Base-by-base conservation (phyloP, 768 basidiomycete species). In the Coprinopsis marcescibilis region DNA sequence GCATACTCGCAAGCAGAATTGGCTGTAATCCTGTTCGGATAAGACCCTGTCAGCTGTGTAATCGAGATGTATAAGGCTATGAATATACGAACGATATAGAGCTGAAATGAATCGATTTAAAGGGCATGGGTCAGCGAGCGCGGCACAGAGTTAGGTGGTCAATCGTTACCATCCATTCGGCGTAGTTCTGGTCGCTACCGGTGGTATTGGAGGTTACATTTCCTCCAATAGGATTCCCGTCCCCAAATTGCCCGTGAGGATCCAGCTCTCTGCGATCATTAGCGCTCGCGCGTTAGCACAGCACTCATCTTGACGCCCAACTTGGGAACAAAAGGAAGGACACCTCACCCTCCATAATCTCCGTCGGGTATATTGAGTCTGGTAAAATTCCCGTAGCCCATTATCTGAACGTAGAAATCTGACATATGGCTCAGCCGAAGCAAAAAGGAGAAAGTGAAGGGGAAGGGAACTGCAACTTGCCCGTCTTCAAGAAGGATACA, bases 151-250 rank as follows among this genome's bases (percentile, higher is more conserved):
- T n/a, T n/a, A n/a, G n/a, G n/a, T n/a, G n/a, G n/a, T n/a, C n/a
- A n/a, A n/a, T n/a, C n/a, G n/a, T n/a, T 40, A 70, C 67, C 69
- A 73, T 72, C 71, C 71, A 73, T 54, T 72, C 70, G 1, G 63
- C 65, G 45, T 58, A 69, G 34, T 60, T 56, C 48, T 63, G 46
- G 45, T 72, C 65, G n/a, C 55, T 44, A 1, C 71, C 70, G 15
- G 66, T 63, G 25, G 68, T 60, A 46, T 70, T 69, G 3, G 69
- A 67, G 2, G 71, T 72, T 10, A 73, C 68, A 50, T 73, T 72
- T 17, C 71, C 71, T 27, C 71, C 70, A n/a, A 72, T 51, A 6
- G 70, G 72, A 39, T 72, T 72, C 3, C 71, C 72, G 29, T 50
- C 52, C 1, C 71, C 70, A 33, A 53, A 62, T 8, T 66, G 66